phyloP scores from a whole-genome alignment of 2,329 filamentous ascomycete genomes.

The Diaporthe capsici region DNA sequence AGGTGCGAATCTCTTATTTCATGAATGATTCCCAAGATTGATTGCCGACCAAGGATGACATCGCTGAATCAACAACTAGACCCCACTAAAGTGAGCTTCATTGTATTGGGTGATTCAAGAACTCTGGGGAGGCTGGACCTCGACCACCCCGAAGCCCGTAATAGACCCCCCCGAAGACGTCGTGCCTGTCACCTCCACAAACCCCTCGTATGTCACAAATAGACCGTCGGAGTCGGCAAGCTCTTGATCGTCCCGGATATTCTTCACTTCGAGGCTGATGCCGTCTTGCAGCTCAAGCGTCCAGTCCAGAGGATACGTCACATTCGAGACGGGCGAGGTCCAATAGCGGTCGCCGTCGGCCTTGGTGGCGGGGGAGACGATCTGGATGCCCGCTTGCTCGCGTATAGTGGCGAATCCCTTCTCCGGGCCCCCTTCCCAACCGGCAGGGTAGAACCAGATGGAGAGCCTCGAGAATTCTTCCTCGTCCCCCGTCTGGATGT shows the following conservation, averaged over 20 bases:
- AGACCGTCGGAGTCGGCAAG: neutral
- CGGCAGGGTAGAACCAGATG: neutral
- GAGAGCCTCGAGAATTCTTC: neutral
- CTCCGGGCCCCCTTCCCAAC: neutral
- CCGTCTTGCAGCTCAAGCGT: neutral
- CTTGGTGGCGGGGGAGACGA: neutral
- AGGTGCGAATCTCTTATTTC: no score
- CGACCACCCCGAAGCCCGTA: neutral
- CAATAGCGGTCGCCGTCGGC: neutral
- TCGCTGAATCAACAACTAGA: neutral
- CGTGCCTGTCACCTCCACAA: neutral
- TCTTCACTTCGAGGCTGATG: neutral
- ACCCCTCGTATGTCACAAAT: neutral
- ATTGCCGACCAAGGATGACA: neutral
- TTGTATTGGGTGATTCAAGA: neutral
- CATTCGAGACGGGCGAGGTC: neutral
- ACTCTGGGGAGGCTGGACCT: neutral
- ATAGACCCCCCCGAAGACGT: neutral
- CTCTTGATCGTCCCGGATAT: neutral
- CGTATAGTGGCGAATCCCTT: neutral
- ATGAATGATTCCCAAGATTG: neutral
- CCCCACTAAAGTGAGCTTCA: neutral
- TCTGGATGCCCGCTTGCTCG: neutral
- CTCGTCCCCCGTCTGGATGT: neutral
- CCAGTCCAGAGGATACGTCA: neutral